Base-by-base conservation (phyloP, 129 eudicot species). In the Oenanthe sinensis region DNA sequence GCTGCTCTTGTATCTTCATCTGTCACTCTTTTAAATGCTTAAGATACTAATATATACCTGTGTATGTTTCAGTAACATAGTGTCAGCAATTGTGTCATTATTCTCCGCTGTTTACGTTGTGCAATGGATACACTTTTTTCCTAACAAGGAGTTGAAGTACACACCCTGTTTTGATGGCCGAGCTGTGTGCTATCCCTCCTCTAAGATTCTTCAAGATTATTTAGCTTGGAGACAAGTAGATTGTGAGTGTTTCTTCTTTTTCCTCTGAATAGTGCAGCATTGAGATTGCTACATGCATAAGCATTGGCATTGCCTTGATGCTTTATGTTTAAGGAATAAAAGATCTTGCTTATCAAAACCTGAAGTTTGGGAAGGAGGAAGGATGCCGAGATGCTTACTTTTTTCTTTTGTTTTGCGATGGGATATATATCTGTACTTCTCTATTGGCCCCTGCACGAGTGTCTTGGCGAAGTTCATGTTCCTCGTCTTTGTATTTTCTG, bases 161-260 rank as follows among this genome's bases (percentile, higher is more conserved):
- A 72, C 88, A 39, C 97, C 97, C 30, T 83, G 81, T 83, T 92
- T 96, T 85, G 99, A 96, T 87, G 99, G 97, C 24, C 88, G 99
- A 42, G 92, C 97, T 33, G 97, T 92, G 42, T 96, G 97, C 83
- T 96, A 92, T 78, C 97, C 99, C 11, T 86, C 97, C 62, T 46
- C 80, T 33, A 79, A 85, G 71, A 92, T 90, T 85, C 88, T 96
- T 76, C 86, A 83, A 71, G 97, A 96, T 91, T 96, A 96, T 82
- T 74, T 96, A 45, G 85, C 99, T 50, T 96, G 99, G 99, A 96
- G 99, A 86, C 99, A 96, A 96, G 99, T 96, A 54, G 99, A 96
- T 75, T 96, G 99, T 92, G 78, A 89, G 99, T 85, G 36, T 44
- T 13, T 44, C 0, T 24, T 16, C 37, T 20, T 73, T 73, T 26